These are phyloP conservation scores for Cystofilobasidium capitatum DNA, from an alignment of 768 basidiomycete genomes.

Conservation along the genomic window DNA sequence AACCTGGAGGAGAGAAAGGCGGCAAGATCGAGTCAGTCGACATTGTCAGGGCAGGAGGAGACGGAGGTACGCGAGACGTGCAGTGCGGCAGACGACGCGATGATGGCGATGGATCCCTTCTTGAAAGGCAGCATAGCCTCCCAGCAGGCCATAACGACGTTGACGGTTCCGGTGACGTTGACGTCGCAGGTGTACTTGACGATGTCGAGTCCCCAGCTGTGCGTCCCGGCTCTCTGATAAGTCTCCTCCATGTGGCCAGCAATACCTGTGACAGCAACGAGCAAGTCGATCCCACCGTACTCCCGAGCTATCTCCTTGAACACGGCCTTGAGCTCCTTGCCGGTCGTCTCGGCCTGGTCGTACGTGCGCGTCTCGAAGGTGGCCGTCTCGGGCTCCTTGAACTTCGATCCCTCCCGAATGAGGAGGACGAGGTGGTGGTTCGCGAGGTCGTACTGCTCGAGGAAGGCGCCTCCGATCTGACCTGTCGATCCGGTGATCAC, in stretches of 20 bases:
- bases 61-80: neutral
- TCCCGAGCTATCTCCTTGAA: slow-evolving; percentile 6
- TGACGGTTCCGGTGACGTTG: neutral
- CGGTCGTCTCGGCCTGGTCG: neutral
- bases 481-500: slow-evolving; percentile 1
- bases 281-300: slow-evolving; percentile 5
- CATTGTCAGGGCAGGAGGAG: neutral
- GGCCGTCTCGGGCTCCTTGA: neutral
- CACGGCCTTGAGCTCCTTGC: neutral
- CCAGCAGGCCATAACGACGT: neutral
- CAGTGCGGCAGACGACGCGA: neutral
- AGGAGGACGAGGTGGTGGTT: slow-evolving; percentile 1
- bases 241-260: slow-evolving; percentile 13
- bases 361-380: neutral
- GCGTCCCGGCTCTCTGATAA: neutral
- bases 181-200: neutral
- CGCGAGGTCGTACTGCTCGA: slow-evolving; percentile 4
- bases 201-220: neutral
- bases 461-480: slow-evolving; percentile 7
- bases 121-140: slow-evolving; percentile 10
- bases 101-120: slow-evolving; percentile 1
- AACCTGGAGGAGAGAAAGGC: neutral
- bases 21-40: neutral
- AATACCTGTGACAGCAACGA: slow-evolving; percentile 2
- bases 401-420: neutral